A percentile compares a stretch with the other conserved stretches of the same genome.
These are phyloP conservation scores for Talaromyces sp. DNA, from an alignment of 2,329 filamentous ascomycete species.

Conservation along the genomic window DNA sequence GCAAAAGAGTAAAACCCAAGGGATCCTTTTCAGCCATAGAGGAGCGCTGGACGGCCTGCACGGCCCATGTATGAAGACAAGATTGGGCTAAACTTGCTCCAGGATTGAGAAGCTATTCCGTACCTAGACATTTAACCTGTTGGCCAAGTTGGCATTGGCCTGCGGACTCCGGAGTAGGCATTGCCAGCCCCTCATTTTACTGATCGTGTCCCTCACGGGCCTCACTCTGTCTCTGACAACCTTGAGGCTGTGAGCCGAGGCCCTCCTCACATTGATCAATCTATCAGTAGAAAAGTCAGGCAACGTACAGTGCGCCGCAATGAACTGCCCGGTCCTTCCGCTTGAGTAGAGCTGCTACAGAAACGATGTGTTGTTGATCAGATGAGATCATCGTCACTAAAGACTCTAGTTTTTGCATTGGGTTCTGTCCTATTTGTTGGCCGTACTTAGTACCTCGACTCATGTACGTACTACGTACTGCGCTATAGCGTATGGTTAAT, in stretches of 20 bases:
- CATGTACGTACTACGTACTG: neutral
- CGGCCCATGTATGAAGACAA: slow-evolving; percentile 2
- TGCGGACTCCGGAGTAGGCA: no score
- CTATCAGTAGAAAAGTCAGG: neutral
- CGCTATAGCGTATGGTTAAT: neutral
- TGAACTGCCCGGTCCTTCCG: neutral
- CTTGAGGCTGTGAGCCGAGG: neutral
- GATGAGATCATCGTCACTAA: slow-evolving; percentile 1
- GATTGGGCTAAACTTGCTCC: neutral
- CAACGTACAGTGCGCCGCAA: neutral
- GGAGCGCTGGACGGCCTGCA: neutral
- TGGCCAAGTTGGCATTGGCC: neutral
- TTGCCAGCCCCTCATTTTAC: slow-evolving; percentile 1
- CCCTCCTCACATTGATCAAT: neutral
- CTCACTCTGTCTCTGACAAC: neutral
- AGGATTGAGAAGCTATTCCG: neutral
- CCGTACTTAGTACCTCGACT: neutral
- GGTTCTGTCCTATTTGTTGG: neutral
- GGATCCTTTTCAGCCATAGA: slow-evolving; percentile 1
- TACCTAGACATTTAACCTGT: neutral
- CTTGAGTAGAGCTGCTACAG: neutral
- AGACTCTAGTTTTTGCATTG: neutral
- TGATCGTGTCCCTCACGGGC: neutral
- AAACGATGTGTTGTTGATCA: neutral
- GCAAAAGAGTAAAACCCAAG: neutral